phyloP scores from a whole-genome alignment of 352 stramenopile genomes.

The Phytophthora chlamydospora region DNA sequence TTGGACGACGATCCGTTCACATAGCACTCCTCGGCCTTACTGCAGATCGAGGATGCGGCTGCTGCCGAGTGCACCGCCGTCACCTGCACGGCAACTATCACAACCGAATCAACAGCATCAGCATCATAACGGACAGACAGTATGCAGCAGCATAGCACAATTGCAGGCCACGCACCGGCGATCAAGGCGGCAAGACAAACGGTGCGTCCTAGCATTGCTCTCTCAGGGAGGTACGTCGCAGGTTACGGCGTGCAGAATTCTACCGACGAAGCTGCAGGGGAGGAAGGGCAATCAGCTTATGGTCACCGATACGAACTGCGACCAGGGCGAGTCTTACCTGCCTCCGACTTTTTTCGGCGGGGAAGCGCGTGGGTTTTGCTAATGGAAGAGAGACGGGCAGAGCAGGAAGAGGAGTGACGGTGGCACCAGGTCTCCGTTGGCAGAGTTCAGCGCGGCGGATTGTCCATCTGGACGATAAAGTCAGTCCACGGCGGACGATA shows the following conservation, averaged over 20 bases:
- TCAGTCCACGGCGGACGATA: slow-evolving; percentile 5
- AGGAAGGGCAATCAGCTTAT: not conserved
- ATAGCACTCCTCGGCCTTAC: slow-evolving; percentile 47
- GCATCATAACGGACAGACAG: not conserved
- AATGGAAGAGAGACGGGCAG: slow-evolving; percentile 19
- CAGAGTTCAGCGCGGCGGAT: too few species aligned
- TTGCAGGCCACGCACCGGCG: slow-evolving; percentile 18
- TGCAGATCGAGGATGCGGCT: slow-evolving; percentile 35
- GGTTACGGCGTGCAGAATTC: slow-evolving; percentile 20
- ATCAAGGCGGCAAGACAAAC: slow-evolving; percentile 35
- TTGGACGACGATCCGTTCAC: slow-evolving; percentile 50
- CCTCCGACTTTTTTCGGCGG: slow-evolving; percentile 23
- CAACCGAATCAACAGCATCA: not conserved
- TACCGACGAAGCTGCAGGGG: slow-evolving; percentile 6
- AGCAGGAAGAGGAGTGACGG: slow-evolving; percentile 17
- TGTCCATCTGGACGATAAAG: slow-evolving; percentile 14
- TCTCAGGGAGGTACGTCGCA: slow-evolving; percentile 18
- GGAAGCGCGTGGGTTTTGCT: slow-evolving; percentile 20
- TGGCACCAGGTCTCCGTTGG: not conserved
- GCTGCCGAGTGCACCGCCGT: slow-evolving; percentile 17
- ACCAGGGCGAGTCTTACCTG: not conserved
- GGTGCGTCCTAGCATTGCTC: slow-evolving; percentile 31
- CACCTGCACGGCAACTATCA: slow-evolving; percentile 31
- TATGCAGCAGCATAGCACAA: not conserved
- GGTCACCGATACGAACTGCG: slow-evolving; percentile 18